Base-by-base conservation (phyloP, 1,139 yeast genomes). In the Scheffersomyces insectosa region DNA sequence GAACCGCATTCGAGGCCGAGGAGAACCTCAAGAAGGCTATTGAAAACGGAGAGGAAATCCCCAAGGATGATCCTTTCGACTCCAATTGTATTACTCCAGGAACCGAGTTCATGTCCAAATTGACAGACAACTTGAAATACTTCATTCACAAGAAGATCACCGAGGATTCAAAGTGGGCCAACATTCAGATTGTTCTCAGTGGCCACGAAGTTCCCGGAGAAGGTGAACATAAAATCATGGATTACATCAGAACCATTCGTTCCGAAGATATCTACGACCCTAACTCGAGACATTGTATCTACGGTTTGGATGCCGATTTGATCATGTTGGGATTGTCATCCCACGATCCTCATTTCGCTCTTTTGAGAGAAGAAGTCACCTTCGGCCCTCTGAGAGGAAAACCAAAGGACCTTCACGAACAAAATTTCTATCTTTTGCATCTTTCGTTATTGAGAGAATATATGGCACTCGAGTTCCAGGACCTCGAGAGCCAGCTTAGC, bases 191-290 rank as follows among this genome's bases (percentile, higher is more conserved):
- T 44, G 80, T 95, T 33, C 81, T 95, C 49, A 87, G 96, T 44
- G 99, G 96, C 42, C 97, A 95, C 52, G 93, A 93, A 53, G 98
- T 90, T n/a, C 99, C 99, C 3, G 99, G 99, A 51, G 99, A 95
- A 75, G 99, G 99, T 63, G 99, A 95, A 70, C 99, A 93, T 70
- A 93, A 93, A 64, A 89, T 93, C 55, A 93, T 93, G 99, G 89
- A 88, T 57, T 95, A 83, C 59, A 89, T 95, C 50, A 80, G 99
- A 65, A 76, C 84, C 37, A 85, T 85, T 65, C 83, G 95, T 54
- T 77, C 88, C 11, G 88, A 84, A 52, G 80, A 84, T 1, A 78
- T 77, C 39, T 88, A 89, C 58, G 80, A 91, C 60, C 87, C 95
- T 38, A 89, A 93, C 60, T 82, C 93, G 15, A 82, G 93, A 59